These are phyloP conservation scores for Cercospora sesami DNA, from an alignment of 2,329 filamentous ascomycete genomes.

Conservation along the genomic window DNA sequence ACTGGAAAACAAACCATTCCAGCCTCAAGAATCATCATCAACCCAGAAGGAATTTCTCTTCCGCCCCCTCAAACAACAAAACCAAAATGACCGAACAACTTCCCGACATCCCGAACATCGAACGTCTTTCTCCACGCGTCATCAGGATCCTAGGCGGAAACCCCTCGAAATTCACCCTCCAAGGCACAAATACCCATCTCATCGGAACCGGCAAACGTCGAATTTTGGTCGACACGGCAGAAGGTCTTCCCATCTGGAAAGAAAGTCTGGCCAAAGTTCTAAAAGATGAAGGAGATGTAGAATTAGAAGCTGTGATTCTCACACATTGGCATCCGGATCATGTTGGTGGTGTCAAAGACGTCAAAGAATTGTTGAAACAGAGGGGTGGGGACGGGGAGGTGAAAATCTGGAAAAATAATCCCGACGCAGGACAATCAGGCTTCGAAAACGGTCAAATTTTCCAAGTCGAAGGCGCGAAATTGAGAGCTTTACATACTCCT, in stretches of 20 bases:
- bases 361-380: neutral
- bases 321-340: slow-evolving; percentile 96
- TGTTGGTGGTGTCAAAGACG: slow-evolving; percentile 63
- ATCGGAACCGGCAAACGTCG: slow-evolving; percentile 72
- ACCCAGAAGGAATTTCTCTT: neutral
- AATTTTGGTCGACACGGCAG: slow-evolving; percentile 85
- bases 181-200: slow-evolving; percentile 92
- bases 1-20: too few relatives aligned
- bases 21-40: neutral
- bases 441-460: slow-evolving; percentile 62
- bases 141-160: slow-evolving; percentile 88
- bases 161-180: slow-evolving; percentile 75
- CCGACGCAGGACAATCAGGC: slow-evolving; percentile 45
- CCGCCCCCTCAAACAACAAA: neutral
- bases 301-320: slow-evolving; percentile 68
- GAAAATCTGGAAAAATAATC: slow-evolving; percentile 29
- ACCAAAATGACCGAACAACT: slow-evolving; percentile 42
- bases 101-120: slow-evolving; percentile 67
- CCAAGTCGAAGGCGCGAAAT: slow-evolving; percentile 60
- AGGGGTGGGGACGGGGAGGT: neutral
- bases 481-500: slow-evolving; percentile 67
- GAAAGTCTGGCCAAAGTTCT: slow-evolving; percentile 65
- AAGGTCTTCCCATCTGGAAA: slow-evolving; percentile 75
- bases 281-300: slow-evolving; percentile 62
- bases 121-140: slow-evolving; percentile 73